Conservation (phyloP, 2,329 filamentous ascomycete genomes). For the Hypoxylon sp. region DNA sequence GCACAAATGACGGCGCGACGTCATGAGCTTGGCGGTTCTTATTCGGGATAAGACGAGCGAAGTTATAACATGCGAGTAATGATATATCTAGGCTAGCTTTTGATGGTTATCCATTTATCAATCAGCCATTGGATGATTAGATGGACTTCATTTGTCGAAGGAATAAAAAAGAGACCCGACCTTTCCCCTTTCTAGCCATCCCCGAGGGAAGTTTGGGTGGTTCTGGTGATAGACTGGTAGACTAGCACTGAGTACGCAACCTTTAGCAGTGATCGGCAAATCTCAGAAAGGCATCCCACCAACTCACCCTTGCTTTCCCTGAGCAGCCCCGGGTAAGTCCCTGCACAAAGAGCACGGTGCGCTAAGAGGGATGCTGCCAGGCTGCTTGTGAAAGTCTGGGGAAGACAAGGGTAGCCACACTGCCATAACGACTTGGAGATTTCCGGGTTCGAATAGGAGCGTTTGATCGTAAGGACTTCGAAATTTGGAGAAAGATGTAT, state of each 20-base stretch:
- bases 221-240: conserved; percentile 3
- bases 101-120: conserved; percentile 18
- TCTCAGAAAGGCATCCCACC: conserved; percentile 39
- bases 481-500: too few relatives aligned
- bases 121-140: conserved; percentile 23
- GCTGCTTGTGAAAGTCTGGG: conserved; percentile 41
- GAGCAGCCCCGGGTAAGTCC: conserved; percentile 25
- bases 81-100: conserved; percentile 17
- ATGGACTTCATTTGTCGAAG: conserved; percentile 33
- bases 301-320: conserved; percentile 21
- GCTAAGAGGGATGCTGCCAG: conserved; percentile 24
- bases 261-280: conserved; percentile 36
- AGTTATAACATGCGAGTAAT: conserved; percentile 8
- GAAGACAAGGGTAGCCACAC: conserved; percentile 42
- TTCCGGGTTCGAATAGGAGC: too few relatives aligned
- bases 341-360: conserved; percentile 32
- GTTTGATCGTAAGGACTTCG: too few relatives aligned
- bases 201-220: conserved; percentile 18
- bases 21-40: conserved; percentile 26
- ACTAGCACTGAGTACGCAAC: conserved; percentile 14
- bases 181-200: conserved; percentile 32
- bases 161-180: conserved; percentile 28
- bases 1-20: conserved; percentile 28
- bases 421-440: too few relatives aligned
- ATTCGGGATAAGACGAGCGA: conserved; percentile 18